Evolutionary conservation across 257 asterid genomes (phyloP).

Genomic region (Fraxinus excelsior): DNA sequence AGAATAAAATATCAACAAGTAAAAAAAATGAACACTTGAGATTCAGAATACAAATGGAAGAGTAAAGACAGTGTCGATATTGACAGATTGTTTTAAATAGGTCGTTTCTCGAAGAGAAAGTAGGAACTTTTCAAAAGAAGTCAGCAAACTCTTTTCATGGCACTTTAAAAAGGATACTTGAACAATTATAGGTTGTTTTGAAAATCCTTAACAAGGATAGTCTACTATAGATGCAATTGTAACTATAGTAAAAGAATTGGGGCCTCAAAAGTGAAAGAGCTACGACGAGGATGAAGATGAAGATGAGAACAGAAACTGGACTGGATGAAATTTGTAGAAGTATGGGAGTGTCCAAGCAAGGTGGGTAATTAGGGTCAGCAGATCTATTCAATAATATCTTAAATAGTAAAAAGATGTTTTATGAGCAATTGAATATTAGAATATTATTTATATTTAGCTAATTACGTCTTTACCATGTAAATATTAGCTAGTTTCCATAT

Average conservation of each 20-base stretch:
- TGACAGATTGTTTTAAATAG: not conserved
- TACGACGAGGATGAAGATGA: not conserved
- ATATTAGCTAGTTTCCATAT: no score
- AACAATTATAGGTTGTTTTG: not conserved
- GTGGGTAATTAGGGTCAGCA: not conserved
- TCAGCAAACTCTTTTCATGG: not conserved
- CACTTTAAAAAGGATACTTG: not conserved
- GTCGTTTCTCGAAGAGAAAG: not conserved
- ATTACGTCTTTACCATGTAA: no score
- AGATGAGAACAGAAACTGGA: not conserved
- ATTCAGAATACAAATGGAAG: not conserved
- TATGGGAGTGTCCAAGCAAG: not conserved
- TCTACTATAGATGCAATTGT: not conserved
- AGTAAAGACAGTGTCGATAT: not conserved
- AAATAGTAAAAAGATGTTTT: not conserved
- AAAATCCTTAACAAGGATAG: not conserved
- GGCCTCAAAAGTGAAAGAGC: not conserved
- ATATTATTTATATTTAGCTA: no score
- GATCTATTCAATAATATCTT: not conserved
- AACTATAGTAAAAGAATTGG: not conserved
- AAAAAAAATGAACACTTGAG: no score
- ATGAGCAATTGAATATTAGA: not conserved
- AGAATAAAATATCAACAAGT: no score
- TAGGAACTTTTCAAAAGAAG: not conserved
- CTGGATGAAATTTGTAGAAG: not conserved